These are phyloP conservation scores for Cytospora schulzeri DNA, from an alignment of 2,329 filamentous ascomycete genomes.

Conservation along the genomic window DNA sequence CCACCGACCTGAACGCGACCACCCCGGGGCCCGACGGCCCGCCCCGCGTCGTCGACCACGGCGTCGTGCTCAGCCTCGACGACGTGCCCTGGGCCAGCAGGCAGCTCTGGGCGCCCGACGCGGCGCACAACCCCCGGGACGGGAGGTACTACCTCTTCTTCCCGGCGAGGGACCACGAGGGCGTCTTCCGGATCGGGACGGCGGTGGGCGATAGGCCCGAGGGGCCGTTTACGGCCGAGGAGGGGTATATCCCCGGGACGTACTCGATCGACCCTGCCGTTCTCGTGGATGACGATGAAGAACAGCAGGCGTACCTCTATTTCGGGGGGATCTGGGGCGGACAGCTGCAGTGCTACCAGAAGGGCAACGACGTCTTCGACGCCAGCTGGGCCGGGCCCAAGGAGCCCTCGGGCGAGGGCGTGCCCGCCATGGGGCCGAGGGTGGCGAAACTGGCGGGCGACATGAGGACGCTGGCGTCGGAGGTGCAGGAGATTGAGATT, in stretches of 20 bases:
- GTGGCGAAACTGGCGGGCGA: constrained; percentile 65
- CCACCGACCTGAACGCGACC: constrained; percentile 43
- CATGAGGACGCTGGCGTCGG: constrained; percentile 63
- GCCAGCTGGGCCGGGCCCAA: constrained; percentile 54
- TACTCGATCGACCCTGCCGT: constrained; percentile 78
- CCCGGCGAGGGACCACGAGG: constrained; percentile 70
- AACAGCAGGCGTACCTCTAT: constrained; percentile 67
- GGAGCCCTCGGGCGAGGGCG: constrained; percentile 60
- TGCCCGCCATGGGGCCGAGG: constrained; percentile 63
- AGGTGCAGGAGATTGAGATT: constrained; percentile 64
- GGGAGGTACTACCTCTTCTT: constrained; percentile 77
- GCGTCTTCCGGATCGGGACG: constrained; percentile 75
- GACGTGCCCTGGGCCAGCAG: constrained; percentile 77
- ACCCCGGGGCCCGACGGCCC: neutral
- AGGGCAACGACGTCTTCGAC: constrained; percentile 57
- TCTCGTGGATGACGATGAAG: constrained; percentile 71
- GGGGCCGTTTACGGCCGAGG: constrained; percentile 70
- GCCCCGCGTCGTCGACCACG: constrained; percentile 68
- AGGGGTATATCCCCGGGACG: constrained; percentile 65
- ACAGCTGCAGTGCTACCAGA: constrained; percentile 75
- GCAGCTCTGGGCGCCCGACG: constrained; percentile 81
- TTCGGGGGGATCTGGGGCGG: constrained; percentile 83
- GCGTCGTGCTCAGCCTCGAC: constrained; percentile 63
- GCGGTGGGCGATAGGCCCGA: constrained; percentile 64
- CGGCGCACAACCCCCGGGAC: constrained; percentile 58